phyloP scores from a whole-genome alignment of 306 rosid species.

The Malus sylvestris region DNA sequence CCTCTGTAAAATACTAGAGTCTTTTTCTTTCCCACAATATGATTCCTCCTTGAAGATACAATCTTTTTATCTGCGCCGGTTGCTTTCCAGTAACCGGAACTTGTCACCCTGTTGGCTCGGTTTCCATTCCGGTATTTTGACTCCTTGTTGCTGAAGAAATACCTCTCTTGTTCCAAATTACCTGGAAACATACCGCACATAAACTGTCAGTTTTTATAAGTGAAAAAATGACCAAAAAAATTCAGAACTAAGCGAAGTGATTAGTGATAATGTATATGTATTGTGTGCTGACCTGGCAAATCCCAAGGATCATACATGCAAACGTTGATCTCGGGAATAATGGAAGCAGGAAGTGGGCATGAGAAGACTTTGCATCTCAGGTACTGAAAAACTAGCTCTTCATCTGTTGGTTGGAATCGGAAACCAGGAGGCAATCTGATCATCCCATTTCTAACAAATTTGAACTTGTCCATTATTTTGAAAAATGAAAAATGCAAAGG shows the following conservation, averaged over 20 bases:
- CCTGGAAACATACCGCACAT: slow-evolving; percentile 17
- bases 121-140: slow-evolving; percentile 47
- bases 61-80: slow-evolving; percentile 66
- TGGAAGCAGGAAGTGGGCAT: slow-evolving; percentile 67
- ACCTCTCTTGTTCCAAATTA: slow-evolving; percentile 50
- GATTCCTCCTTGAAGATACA: slow-evolving; percentile 26
- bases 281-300: slow-evolving; percentile 43
- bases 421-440: slow-evolving; percentile 88
- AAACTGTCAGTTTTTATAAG: neutral
- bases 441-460: slow-evolving; percentile 46
- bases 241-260: neutral
- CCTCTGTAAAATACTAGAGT: slow-evolving; percentile 58
- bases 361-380: slow-evolving; percentile 67
- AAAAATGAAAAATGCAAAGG: neutral
- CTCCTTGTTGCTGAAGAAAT: slow-evolving; percentile 65
- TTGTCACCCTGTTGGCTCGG: slow-evolving; percentile 57
- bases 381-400: slow-evolving; percentile 80
- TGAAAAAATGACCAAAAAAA: neutral
- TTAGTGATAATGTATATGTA: neutral
- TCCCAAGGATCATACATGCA: slow-evolving; percentile 85
- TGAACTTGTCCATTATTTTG: slow-evolving; percentile 41
- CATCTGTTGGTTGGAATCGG: slow-evolving; percentile 92
- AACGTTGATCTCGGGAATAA: slow-evolving; percentile 72
- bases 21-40: slow-evolving; percentile 54
- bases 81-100: slow-evolving; percentile 82